Conservation (phyloP, 495 filamentous ascomycete species). For the Margaritispora aquatica region DNA sequence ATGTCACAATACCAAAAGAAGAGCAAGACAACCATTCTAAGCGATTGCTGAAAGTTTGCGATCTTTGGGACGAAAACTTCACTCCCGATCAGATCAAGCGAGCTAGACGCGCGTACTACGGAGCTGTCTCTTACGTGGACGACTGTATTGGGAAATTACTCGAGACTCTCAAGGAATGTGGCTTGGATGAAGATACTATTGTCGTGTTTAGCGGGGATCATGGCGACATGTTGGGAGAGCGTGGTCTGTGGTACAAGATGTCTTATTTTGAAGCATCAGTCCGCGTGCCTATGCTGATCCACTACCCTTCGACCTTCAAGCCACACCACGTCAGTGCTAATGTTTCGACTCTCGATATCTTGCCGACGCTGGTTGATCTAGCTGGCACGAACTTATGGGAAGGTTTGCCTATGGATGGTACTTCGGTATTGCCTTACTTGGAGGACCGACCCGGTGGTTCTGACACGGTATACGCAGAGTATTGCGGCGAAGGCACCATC, state of each 20-base stretch:
- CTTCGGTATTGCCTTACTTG: constrained; percentile 65
- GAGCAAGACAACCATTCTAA: constrained; percentile 78
- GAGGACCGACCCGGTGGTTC: constrained; percentile 37
- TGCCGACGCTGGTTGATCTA: constrained; percentile 79
- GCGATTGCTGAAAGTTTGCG: constrained; percentile 73
- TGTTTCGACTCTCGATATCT: constrained; percentile 79
- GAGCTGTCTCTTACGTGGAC: constrained; percentile 83
- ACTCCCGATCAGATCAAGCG: constrained; percentile 72
- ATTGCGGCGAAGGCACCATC: constrained; percentile 82
- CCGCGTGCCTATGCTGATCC: constrained; percentile 74
- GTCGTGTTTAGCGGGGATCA: constrained; percentile 85
- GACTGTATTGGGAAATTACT: constrained; percentile 78
- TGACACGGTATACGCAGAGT: constrained; percentile 81
- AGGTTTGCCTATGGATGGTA: constrained; percentile 69
- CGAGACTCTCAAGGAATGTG: constrained; percentile 63
- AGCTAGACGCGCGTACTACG: constrained; percentile 80
- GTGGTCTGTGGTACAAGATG: constrained; percentile 94
- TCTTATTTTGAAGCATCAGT: constrained; percentile 79
- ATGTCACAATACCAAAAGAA: constrained; percentile 64
- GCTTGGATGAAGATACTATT: constrained; percentile 73
- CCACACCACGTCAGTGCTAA: constrained; percentile 67
- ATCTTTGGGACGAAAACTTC: constrained; percentile 70
- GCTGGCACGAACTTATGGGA: constrained; percentile 56
- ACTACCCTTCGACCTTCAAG: constrained; percentile 58
- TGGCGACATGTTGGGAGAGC: constrained; percentile 88